phyloP scores from a whole-genome alignment of 2,329 filamentous ascomycete genomes.

The Colletotrichum caudatum region DNA sequence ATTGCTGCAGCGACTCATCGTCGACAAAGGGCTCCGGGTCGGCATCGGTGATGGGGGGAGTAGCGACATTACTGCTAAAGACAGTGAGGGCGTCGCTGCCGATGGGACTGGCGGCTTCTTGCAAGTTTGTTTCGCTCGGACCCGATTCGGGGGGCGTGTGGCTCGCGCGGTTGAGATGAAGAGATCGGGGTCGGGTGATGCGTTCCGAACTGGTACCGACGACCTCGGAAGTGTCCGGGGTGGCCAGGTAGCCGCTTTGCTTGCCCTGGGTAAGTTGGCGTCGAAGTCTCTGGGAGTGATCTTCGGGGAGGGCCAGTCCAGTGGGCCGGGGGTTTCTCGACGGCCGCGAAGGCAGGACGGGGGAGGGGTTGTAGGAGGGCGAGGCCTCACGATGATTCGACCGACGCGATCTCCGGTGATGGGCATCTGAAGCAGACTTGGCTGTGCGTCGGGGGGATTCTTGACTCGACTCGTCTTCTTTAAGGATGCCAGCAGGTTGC shows the following conservation, averaged over 20 bases:
- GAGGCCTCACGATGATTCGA: conserved; percentile 51
- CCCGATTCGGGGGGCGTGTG: conserved; percentile 61
- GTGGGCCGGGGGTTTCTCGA: conserved; percentile 29
- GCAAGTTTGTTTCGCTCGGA: conserved; percentile 50
- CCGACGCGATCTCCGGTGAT: conserved; percentile 50
- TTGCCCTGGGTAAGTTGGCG: conserved; percentile 51
- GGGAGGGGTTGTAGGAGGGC: conserved; percentile 49
- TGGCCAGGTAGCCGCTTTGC: conserved; percentile 59
- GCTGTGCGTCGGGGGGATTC: conserved; percentile 46
- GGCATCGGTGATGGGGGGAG: conserved; percentile 80
- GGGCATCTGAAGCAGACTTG: conserved; percentile 46
- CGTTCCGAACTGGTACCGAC: conserved; percentile 48
- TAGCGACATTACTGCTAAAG: conserved; percentile 75
- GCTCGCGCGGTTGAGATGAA: conserved; percentile 56
- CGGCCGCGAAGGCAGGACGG: conserved; percentile 45
- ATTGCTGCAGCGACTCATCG: conserved; percentile 63
- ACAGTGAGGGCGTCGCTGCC: conserved; percentile 69
- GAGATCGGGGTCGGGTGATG: conserved; percentile 55
- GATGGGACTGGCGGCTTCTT: conserved; percentile 58
- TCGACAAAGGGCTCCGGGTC: conserved; percentile 73
- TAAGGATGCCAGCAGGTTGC: conserved; percentile 33
- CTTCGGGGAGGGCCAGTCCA: conserved; percentile 44
- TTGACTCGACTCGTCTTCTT: conserved; percentile 48
- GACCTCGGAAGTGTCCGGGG: conserved; percentile 69
- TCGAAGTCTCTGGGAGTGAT: conserved; percentile 55